Evolutionary conservation across 2,329 filamentous ascomycete species (phyloP), one percentile per base, ranked within the genome.

Genomic region (Cercospora berteroae): DNA sequence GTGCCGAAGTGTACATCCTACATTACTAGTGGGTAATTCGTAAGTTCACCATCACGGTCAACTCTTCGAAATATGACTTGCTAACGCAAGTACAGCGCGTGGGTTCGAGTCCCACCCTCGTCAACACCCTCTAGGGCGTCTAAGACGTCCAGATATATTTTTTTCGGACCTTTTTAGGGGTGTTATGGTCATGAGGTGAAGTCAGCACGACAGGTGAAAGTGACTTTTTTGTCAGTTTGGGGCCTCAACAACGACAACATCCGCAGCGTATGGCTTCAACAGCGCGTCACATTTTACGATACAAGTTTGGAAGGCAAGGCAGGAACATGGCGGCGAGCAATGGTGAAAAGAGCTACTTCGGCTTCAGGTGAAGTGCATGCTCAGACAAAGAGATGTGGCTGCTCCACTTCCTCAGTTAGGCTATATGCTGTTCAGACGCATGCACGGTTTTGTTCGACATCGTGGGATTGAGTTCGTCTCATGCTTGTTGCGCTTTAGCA

Each of bases 101-200:
- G 73, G 73, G 73, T 74, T 74, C 73, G 71, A 74, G 67, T 74
- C 73, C 73, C 71, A 74, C 72, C 69, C 66, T 71, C 60, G 36
- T 67, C 64, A 36, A 13, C 16, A 18, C 39, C 39, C 39, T 18
- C 39, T 44, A 44, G 6, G 39, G 2, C 39, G 6, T 44, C 39
- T 44, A 8, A 44, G 39, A 36, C 12, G 33, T 36, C 5, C 31
- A 36, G 33, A 36, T 13, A 39, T 6, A 0, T 1, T 36, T 36
- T 36, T 36, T 36, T 36, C n/a, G n/a, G 33, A 36, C 2, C 12
- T 16, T 36, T 36, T 36, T 16, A 16, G 33, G 13, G 33, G 16
- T 39, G 36, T n/a, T 39, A 1, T 36, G 33, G 33, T 16, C 33
- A 36, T 36, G 13, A 39, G 36, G 13, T 39, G 36, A 42, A n/a